These are phyloP conservation scores for Quercus robur DNA, from an alignment of 306 rosid species.

Conservation along the genomic window DNA sequence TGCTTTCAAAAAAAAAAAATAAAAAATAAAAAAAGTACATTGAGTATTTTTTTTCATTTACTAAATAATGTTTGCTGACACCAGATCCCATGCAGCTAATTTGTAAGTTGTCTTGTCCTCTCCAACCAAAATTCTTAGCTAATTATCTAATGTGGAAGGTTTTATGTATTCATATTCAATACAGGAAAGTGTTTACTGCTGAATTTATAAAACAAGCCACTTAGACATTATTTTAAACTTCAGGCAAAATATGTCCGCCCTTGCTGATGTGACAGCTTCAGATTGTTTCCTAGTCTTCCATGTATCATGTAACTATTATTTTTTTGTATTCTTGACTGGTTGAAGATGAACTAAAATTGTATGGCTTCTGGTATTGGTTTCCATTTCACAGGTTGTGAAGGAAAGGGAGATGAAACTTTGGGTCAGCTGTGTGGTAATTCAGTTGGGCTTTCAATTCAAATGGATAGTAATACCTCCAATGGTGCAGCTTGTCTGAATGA, in stretches of 20 bases:
- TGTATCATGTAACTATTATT: background rate
- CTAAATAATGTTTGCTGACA: background rate
- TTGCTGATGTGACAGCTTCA: background rate
- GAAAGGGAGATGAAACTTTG: conserved; percentile 28
- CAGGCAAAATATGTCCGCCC: background rate
- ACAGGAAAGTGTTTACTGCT: background rate
- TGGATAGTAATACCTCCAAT: conserved; percentile 27
- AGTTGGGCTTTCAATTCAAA: conserved; percentile 32
- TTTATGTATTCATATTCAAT: background rate
- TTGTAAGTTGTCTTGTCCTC: background rate
- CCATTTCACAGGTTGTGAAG: conserved; percentile 40
- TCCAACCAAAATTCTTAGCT: background rate
- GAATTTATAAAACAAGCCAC: background rate
- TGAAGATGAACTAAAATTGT: conserved; percentile 12
- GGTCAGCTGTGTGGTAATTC: conserved; percentile 26
- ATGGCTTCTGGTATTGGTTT: conserved; percentile 14
- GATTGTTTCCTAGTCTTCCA: background rate
- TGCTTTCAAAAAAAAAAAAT: too few relatives aligned
- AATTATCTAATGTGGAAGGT: background rate
- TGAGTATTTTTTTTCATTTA: background rate
- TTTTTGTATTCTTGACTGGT: conserved; percentile 1
- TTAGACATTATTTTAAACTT: background rate
- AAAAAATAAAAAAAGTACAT: too few relatives aligned
- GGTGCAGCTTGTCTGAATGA: conserved; percentile 36
- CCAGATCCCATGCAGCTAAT: background rate